Base-by-base conservation (phyloP, 805 yeast species). In the Metschnikowia shivogae region DNA sequence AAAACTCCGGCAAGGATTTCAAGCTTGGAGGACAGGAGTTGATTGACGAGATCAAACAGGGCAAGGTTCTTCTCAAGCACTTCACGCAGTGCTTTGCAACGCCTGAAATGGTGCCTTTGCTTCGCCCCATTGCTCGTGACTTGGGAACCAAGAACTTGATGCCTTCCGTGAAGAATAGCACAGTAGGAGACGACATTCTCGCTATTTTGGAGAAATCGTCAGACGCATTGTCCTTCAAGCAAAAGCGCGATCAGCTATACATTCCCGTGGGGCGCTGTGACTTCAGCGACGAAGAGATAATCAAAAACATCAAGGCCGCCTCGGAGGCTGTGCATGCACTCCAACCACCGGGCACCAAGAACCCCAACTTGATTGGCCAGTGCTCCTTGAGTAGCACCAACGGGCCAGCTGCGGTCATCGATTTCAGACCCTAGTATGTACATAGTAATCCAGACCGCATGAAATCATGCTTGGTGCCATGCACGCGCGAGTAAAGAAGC, bases 121-220 rank as follows among this genome's bases (percentile, higher is more conserved):
- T 93, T 52, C 76, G 75, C 50, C 73, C 78, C 46, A 69, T 88
- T 19, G 96, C 93, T n/a, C 79, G 89, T 58, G 69, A 77, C 9
- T 74, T 93, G 55, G 98, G 98, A 47, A 95, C 96, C 28, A 81
- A 75, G 58, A 96, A 95, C 20, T 74, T 93, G 55, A 84, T 90
- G 86, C 98, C 99, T 38, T 76, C 78, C 36, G 82, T 78, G 11
- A 89, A 89, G 68, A 85, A 82, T 60, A 96, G 96, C 13, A 89
- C 97, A 1, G 93, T 92, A 7, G 70, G 84, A 1, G 77, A 78
- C n/a, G 80, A 89, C 56, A 67, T 89, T 27, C 69, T 68, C 17
- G 62, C 63, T 6, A 66, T 84, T 46, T 73, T 90, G 47, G 58
- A 64, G 31, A 67, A 72, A 7, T 79, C 81, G 40, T 66, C 80